A percentile compares a stretch with the other conserved stretches of the same genome.
Evolutionary conservation across 1,284 basidiomycete species (phyloP).

Genomic region (Leccinum subspadiceum): DNA sequence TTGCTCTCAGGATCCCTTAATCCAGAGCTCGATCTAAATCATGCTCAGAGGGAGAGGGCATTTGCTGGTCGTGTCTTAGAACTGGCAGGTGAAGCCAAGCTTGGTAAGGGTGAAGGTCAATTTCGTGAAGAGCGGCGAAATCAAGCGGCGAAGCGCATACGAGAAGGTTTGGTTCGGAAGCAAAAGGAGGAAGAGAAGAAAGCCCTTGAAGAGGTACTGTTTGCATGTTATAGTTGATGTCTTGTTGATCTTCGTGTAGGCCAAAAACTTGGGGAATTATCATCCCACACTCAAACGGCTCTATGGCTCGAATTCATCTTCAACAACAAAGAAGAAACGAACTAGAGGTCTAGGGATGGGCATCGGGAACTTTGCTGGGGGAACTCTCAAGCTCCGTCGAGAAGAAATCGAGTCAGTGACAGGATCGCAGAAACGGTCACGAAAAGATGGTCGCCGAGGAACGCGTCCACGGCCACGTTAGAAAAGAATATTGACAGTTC

Average conservation of each 20-base stretch:
- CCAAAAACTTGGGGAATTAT: slow-evolving; percentile 78
- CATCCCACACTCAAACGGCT: slow-evolving; percentile 71
- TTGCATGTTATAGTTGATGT: not conserved
- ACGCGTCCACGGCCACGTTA: slow-evolving; percentile 17
- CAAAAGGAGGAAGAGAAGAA: slow-evolving; percentile 53
- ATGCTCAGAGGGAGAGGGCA: slow-evolving; percentile 67
- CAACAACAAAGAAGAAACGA: slow-evolving; percentile 43
- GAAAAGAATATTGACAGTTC: not conserved
- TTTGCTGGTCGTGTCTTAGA: slow-evolving; percentile 73
- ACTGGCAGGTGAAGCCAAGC: slow-evolving; percentile 57
- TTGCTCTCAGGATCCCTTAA: slow-evolving; percentile 70
- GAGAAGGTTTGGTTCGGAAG: slow-evolving; percentile 65
- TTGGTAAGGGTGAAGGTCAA: slow-evolving; percentile 67
- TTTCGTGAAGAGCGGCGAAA: slow-evolving; percentile 61
- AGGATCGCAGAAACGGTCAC: slow-evolving; percentile 23
- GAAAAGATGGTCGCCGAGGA: slow-evolving; percentile 15
- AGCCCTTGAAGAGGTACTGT: slow-evolving; percentile 61
- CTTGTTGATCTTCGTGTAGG: slow-evolving; percentile 39
- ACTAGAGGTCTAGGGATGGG: slow-evolving; percentile 71
- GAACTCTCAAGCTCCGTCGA: slow-evolving; percentile 60
- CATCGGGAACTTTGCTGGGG: slow-evolving; percentile 70
- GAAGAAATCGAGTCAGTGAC: slow-evolving; percentile 54
- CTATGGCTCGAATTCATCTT: slow-evolving; percentile 44
- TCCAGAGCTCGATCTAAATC: slow-evolving; percentile 55
- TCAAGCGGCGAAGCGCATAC: slow-evolving; percentile 64